Evolutionary conservation across 495 filamentous ascomycete species (phyloP), one percentile per base, ranked within the genome.

Genomic region (Delitschia confertaspora): DNA sequence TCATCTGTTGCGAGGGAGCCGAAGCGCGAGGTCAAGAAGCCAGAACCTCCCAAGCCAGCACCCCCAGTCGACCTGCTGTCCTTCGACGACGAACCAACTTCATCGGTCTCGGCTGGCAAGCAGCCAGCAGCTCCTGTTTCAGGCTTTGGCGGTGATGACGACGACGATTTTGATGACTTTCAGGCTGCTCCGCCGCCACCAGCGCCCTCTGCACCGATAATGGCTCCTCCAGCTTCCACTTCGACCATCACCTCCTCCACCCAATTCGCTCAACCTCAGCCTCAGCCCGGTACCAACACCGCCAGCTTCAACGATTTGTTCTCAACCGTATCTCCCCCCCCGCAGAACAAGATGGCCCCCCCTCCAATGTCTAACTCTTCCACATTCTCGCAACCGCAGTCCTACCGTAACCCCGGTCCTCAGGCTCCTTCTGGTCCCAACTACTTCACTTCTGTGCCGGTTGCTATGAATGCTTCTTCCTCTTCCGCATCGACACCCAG

Each of bases 131-230:
- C 65, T 13, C 58, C 65, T 19, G 67, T 66, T 56, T 65, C 67
- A 36, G 76, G 70, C 16, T 65, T 83, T 40, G 76, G 72, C 27
- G 69, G 79, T 26, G 88, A 93, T 47, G 89, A 98, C 53, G 89
- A 98, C 53, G 91, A 98, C 53, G 93, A 96, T 37, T 96, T 96
- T 53, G 91, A 96, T 59, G 93, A 96, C 60, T 96, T 96, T 73
- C 86, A 93, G 63, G 88, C 87, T n/a, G 91, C 93, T 79, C 86
- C 13, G 6, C 51, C 17, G 7, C 52, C 27, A 37, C 18, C 33
- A 29, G 34, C 51, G n/a, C 23, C 52, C 11, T n/a, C 49, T 10
- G 40, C 40, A 20, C 43, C 43, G 38, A 19, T 66, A 73, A 68
- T 79, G 23, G 63, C 70, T 3, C 59, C 72, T 7, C 71, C 83